These are phyloP conservation scores for Kuraishia ogatae DNA, from an alignment of 805 yeast species.

Conservation along the genomic window DNA sequence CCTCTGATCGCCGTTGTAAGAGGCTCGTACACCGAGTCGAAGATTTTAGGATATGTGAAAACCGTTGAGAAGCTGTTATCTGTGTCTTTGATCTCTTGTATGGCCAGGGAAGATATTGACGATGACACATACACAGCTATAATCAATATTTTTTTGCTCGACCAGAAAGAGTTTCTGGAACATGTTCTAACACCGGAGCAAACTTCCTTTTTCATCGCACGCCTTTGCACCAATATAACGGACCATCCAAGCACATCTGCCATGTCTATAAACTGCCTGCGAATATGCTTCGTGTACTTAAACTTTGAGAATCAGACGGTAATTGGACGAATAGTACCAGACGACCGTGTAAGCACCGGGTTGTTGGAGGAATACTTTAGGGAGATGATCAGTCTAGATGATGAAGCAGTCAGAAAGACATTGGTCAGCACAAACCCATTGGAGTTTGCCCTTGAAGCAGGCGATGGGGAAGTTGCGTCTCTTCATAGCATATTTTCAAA, in stretches of 20 bases:
- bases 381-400: not conserved
- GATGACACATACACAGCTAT: not conserved
- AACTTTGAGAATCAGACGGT: not conserved
- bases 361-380: not conserved
- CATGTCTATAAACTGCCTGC: slow-evolving; percentile 2
- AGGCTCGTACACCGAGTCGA: not conserved
- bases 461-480: not conserved
- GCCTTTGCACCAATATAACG: slow-evolving; percentile 3
- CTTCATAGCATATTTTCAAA: not conserved
- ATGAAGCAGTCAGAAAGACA: not conserved
- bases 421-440: not conserved
- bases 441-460: not conserved
- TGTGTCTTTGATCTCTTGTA: not conserved
- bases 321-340: not conserved
- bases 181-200: not conserved
- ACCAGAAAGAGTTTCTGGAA: not conserved
- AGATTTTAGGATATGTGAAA: not conserved
- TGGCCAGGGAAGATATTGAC: not conserved
- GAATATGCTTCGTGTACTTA: slow-evolving; percentile 1
- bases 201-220: not conserved
- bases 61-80: not conserved
- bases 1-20: not conserved
- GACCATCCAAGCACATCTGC: slow-evolving; percentile 4
- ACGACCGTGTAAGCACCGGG: not conserved
- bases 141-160: not conserved